These are phyloP conservation scores for Chenopodium berlandieri DNA, from an alignment of 148 eudicot genomes.

Conservation along the genomic window DNA sequence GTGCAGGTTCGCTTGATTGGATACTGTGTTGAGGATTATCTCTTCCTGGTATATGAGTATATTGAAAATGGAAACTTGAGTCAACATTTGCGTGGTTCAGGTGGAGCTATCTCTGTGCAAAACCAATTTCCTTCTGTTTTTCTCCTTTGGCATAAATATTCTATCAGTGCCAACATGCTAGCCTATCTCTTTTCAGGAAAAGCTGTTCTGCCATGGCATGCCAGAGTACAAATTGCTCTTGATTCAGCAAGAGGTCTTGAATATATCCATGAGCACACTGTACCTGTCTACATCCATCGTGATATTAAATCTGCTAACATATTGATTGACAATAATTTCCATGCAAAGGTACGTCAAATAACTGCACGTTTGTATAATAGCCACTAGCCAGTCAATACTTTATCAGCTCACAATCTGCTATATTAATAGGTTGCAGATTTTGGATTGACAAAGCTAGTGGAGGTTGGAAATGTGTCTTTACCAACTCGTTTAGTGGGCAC, in stretches of 20 bases:
- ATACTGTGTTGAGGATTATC: constrained; percentile 75
- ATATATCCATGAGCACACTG: constrained; percentile 95
- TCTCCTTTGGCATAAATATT: neutral
- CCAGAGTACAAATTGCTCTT: constrained; percentile 91
- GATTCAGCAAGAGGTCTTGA: constrained; percentile 99
- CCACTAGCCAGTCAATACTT: neutral
- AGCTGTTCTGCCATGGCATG: constrained; percentile 69
- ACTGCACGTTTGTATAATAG: neutral
- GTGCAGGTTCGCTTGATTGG: constrained; percentile 87
- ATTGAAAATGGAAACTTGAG: constrained; percentile 81
- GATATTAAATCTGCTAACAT: constrained; percentile 95
- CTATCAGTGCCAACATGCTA: neutral
- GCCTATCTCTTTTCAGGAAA: constrained; percentile 34
- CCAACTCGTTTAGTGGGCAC: constrained; percentile 92
- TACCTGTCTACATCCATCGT: constrained; percentile 87
- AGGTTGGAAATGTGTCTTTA: constrained; percentile 60
- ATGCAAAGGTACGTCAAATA: constrained; percentile 58
- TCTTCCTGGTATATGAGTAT: constrained; percentile 80
- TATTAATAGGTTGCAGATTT: constrained; percentile 88
- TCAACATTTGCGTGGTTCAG: constrained; percentile 73
- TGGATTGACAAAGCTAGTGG: constrained; percentile 83
- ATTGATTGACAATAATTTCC: constrained; percentile 73
- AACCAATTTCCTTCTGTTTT: neutral
- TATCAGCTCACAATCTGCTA: neutral
- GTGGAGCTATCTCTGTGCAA: constrained; percentile 29